Evolutionary conservation across 2,329 filamentous ascomycete species (phyloP).

Genomic region (Ophiognomonia clavigignenti-juglandacearum): DNA sequence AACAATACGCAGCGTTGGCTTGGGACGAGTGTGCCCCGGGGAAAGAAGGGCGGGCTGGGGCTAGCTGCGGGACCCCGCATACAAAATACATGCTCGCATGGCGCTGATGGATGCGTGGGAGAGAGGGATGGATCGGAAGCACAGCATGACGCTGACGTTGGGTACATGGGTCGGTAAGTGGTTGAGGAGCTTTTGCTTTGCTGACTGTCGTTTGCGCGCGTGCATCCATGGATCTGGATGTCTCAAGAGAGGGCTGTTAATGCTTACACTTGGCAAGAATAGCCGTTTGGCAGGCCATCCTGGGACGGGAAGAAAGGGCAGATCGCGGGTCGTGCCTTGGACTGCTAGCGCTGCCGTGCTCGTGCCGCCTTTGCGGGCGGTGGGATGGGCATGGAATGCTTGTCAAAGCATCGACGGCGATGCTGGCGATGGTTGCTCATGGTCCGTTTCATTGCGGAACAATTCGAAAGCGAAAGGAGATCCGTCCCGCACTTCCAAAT

Average conservation of each 20-base stretch:
- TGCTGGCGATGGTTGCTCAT: not conserved
- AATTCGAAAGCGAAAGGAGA: not conserved
- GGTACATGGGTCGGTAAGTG: not conserved
- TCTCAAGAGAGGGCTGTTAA: too few species aligned
- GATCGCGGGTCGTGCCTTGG: conserved; percentile 10
- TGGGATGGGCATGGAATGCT: not conserved
- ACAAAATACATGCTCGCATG: conserved; percentile 1
- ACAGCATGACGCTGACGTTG: not conserved
- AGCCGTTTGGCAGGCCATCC: conserved; percentile 15
- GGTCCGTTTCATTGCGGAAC: not conserved
- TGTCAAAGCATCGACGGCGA: not conserved
- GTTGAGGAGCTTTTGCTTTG: not conserved
- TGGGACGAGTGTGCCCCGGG: not conserved
- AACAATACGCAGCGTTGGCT: not conserved
- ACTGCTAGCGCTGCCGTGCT: conserved; percentile 11
- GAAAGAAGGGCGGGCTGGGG: too few species aligned
- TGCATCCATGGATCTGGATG: too few species aligned
- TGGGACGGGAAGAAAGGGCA: conserved; percentile 13
- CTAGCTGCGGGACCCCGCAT: conserved; percentile 1
- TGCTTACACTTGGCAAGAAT: conserved; percentile 10
- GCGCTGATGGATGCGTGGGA: not conserved
- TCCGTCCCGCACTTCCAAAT: too few species aligned
- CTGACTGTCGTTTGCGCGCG: too few species aligned
- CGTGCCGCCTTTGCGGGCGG: not conserved
- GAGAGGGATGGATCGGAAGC: not conserved